Conservation (phyloP, 1,139 yeast species). For the Scheffersomyces illinoinensis region DNA sequence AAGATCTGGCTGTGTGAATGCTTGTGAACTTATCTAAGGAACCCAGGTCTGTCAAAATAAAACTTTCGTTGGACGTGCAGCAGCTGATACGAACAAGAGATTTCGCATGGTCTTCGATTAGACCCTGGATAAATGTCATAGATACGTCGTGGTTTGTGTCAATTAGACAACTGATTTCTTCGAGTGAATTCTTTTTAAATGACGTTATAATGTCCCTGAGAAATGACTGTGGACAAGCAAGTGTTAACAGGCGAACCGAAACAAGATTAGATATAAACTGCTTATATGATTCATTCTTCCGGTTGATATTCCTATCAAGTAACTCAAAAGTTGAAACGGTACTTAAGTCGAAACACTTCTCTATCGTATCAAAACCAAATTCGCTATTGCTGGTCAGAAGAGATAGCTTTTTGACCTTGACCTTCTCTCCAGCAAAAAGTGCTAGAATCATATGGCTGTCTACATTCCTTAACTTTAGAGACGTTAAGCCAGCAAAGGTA, state of each 20-base stretch:
- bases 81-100: not conserved
- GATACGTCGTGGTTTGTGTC: not conserved
- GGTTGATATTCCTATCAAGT: not conserved
- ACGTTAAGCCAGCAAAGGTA: not conserved
- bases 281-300: not conserved
- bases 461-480: not conserved
- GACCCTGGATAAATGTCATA: not conserved
- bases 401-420: not conserved
- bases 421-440: not conserved
- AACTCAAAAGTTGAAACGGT: not conserved
- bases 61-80: not conserved
- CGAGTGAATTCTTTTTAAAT: not conserved
- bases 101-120: not conserved
- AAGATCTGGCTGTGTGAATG: not conserved
- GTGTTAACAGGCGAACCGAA: conserved; percentile 2
- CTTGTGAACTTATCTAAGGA: not conserved
- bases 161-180: not conserved
- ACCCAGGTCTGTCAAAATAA: not conserved
- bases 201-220: not conserved
- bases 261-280: not conserved
- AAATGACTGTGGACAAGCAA: not conserved
- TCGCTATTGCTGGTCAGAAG: not conserved
- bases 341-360: not conserved
- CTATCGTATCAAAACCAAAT: not conserved
- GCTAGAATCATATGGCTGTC: not conserved